These are phyloP conservation scores for Typha latifolia DNA, from an alignment of 176 grass and related monocot species.

Conservation along the genomic window DNA sequence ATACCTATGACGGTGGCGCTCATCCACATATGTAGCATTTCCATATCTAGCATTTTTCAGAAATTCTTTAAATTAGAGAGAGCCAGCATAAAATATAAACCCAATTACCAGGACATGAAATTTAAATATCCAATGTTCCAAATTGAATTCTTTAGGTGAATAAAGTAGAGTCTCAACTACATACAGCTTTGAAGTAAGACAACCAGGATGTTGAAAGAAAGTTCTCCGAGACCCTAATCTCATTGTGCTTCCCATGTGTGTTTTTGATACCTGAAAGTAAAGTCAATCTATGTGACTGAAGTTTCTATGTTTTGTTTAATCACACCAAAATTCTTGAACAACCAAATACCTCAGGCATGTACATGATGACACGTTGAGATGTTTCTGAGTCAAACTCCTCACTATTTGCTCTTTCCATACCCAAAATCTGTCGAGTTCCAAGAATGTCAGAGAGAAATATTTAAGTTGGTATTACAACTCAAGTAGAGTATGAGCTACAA, in stretches of 20 bases:
- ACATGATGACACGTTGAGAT: slow-evolving; percentile 61
- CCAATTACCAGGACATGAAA: not conserved
- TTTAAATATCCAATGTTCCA: not conserved
- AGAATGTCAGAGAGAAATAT: not conserved
- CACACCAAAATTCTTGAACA: not conserved
- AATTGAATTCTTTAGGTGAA: not conserved
- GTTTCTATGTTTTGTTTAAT: not conserved
- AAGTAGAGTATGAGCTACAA: not conserved
- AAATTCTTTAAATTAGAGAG: slow-evolving; percentile 22
- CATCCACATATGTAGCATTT: slow-evolving; percentile 63
- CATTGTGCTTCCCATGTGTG: slow-evolving; percentile 98
- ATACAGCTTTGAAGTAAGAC: slow-evolving; percentile 83
- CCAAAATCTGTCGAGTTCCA: slow-evolving; percentile 43
- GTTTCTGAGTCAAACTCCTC: slow-evolving; percentile 72
- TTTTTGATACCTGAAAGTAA: slow-evolving; percentile 69
- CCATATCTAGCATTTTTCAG: slow-evolving; percentile 51
- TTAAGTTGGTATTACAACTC: slow-evolving; percentile 5
- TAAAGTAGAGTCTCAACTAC: slow-evolving; percentile 5
- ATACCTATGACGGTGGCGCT: slow-evolving; percentile 95
- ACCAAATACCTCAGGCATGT: slow-evolving; percentile 84
- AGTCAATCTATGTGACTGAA: slow-evolving; percentile 7
- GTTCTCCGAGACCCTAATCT: slow-evolving; percentile 78
- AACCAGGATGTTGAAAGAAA: slow-evolving; percentile 47
- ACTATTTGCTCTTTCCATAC: slow-evolving; percentile 69
- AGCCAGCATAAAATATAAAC: not conserved